Base-by-base conservation (phyloP, 2,329 filamentous ascomycete genomes). In the Arachnomyces sp. region DNA sequence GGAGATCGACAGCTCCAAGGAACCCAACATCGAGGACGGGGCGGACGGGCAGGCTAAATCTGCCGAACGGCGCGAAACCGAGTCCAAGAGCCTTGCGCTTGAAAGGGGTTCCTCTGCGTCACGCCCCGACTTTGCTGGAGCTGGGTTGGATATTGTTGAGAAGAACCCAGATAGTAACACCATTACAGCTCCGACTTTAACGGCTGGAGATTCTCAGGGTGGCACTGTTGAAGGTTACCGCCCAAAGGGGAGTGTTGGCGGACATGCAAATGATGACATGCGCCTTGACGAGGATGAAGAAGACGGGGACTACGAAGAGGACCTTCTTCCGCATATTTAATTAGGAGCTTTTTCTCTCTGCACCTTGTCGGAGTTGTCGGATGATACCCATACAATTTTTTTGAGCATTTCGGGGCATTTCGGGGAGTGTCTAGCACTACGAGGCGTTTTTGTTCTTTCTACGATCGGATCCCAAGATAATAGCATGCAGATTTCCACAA, bases 221-320 rank as follows among this genome's bases (percentile, higher is more conserved):
- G 64, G 64, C 28, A 61, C 64, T 13, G 65, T 67, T 42, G 64
- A 67, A 50, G 64, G 64, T 7, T 65, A 66, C 45, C 44, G 61
- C 17, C 64, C 64, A 7, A 53, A 56, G 12, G 49, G 52, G 3
- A 28, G 45, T 13, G 6, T 15, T n/a, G 30, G 15, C 16, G 11
- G 6, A 7, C 12, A 29, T 21, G 12, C 18, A n/a, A 17, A 38
- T 28, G 14, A 12, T 29, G 36, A 28, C 13, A 14, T 38, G n/a
- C n/a, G 46, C n/a, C 31, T 37, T 13, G 36, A 36, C 7, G 32
- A 65, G 29, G 51, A 54, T 14, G 40, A 61, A 58, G 38, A 64
- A 60, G 44, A 56, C 77, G 13, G 67, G 71, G 34, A 61, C 78
- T 28, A 67, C 59, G 1, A 71, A 78, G 15, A 65, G 61, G 36